phyloP scores from a whole-genome alignment of 352 stramenopile genomes.

The Phytophthora litchii region DNA sequence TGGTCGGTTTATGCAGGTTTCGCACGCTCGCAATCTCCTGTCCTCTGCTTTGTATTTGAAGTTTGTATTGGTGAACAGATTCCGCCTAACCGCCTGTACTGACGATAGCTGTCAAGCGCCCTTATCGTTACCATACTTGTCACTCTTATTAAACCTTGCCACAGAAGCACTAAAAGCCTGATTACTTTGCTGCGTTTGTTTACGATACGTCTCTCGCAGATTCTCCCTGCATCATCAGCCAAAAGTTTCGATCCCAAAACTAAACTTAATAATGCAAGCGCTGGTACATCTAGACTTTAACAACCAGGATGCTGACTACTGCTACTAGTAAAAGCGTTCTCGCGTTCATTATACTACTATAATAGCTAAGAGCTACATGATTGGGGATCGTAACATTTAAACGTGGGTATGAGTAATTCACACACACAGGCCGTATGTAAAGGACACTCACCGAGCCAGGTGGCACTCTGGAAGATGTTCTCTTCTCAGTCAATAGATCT shows the following conservation, averaged over 20 bases:
- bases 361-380: no score
- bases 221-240: no score
- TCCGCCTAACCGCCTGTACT: background rate
- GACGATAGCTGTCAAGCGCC: conserved; percentile 5
- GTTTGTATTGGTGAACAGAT: conserved; percentile 17
- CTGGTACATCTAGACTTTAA: no score
- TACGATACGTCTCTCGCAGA: no score
- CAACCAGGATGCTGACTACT: no score
- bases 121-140: conserved; percentile 19
- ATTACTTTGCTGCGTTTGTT: no score
- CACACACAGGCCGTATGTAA: background rate
- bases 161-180: background rate
- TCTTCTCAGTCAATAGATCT: conserved; percentile 3
- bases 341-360: no score
- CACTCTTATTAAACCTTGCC: background rate
- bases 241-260: no score
- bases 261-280: no score
- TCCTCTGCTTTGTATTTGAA: conserved; percentile 6
- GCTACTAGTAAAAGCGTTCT: no score
- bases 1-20: conserved; percentile 1
- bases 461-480: conserved; percentile 11
- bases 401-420: background rate
- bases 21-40: background rate
- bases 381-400: no score
- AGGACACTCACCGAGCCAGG: conserved; percentile 9